A percentile compares a stretch with the other conserved stretches of the same genome.
Conservation (phyloP, 2,329 filamentous ascomycete species). For the Fusarium goolgardi region DNA sequence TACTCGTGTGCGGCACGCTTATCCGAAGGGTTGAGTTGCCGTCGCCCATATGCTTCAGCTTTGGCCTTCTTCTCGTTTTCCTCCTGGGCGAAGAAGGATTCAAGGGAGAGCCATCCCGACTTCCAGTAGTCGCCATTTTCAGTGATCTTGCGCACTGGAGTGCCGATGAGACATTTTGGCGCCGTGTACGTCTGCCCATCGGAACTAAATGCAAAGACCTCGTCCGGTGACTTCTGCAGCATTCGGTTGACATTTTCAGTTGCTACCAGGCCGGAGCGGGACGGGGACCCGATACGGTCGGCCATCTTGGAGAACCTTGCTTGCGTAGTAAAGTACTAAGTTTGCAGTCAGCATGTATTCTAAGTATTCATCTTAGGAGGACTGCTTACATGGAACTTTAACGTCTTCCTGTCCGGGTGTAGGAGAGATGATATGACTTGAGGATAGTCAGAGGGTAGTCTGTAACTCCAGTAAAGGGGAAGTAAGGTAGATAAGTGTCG, state of each 20-base stretch:
- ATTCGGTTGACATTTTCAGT: constrained; percentile 4
- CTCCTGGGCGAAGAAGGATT: constrained; percentile 47
- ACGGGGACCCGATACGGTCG: background rate
- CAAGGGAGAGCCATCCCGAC: constrained; percentile 47
- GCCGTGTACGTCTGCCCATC: constrained; percentile 43
- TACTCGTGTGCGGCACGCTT: constrained; percentile 9
- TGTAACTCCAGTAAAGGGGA: background rate
- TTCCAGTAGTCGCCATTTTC: constrained; percentile 51
- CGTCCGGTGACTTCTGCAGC: constrained; percentile 28
- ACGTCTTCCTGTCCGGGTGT: background rate
- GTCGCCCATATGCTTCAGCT: constrained; percentile 4
- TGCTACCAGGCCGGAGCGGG: background rate
- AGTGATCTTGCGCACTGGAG: constrained; percentile 46
- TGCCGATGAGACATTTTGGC: constrained; percentile 45
- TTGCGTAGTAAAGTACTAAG: background rate
- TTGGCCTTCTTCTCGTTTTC: constrained; percentile 39
- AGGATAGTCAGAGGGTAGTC: background rate
- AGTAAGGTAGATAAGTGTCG: background rate
- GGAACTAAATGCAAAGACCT: constrained; percentile 36
- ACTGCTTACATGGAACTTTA: background rate
- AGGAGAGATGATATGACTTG: background rate
- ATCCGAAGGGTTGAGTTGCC: constrained; percentile 19
- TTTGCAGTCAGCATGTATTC: background rate
- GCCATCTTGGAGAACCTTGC: background rate
- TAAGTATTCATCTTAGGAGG: background rate